A percentile compares a stretch with the other conserved stretches of the same genome.
phyloP scores from a whole-genome alignment of 2,329 filamentous ascomycete species.

The Fusarium oxysporum region DNA sequence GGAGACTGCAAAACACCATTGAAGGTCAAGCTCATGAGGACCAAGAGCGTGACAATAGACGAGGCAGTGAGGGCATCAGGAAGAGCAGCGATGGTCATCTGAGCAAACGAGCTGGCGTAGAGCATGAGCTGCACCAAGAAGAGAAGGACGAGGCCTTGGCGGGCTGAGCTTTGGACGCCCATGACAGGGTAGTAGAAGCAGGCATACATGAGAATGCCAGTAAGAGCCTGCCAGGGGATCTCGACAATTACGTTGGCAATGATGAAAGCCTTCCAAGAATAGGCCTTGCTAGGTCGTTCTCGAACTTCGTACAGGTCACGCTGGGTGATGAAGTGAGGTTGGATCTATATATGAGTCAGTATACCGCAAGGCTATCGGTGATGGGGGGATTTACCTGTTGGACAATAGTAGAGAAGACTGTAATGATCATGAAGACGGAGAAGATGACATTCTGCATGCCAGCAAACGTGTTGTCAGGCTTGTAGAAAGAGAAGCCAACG shows the following conservation, averaged over 20 bases:
- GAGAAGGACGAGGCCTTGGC: conserved; percentile 74
- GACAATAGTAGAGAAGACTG: conserved; percentile 77
- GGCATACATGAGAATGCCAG: conserved; percentile 71
- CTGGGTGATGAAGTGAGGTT: conserved; percentile 81
- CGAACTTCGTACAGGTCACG: conserved; percentile 81
- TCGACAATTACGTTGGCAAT: conserved; percentile 78
- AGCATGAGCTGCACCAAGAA: conserved; percentile 75
- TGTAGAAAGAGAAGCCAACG: conserved; percentile 79
- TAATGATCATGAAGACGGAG: conserved; percentile 79
- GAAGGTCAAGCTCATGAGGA: conserved; percentile 43
- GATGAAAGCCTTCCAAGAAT: conserved; percentile 81
- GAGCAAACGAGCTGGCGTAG: conserved; percentile 78
- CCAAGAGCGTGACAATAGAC: conserved; percentile 67
- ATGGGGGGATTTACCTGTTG: conserved; percentile 60
- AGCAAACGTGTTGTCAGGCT: conserved; percentile 64
- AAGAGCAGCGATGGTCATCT: conserved; percentile 78
- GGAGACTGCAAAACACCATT: conserved; percentile 68
- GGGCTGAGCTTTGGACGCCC: conserved; percentile 61
- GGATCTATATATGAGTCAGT: conserved; percentile 59
- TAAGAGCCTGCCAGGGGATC: conserved; percentile 75
- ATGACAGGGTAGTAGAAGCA: conserved; percentile 76
- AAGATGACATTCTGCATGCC: conserved; percentile 83
- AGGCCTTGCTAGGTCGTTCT: conserved; percentile 78
- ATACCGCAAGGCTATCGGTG: no score
- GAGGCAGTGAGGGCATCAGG: conserved; percentile 67